Base-by-base conservation (phyloP, 441 rosid genomes). In the Capsella rubella region DNA sequence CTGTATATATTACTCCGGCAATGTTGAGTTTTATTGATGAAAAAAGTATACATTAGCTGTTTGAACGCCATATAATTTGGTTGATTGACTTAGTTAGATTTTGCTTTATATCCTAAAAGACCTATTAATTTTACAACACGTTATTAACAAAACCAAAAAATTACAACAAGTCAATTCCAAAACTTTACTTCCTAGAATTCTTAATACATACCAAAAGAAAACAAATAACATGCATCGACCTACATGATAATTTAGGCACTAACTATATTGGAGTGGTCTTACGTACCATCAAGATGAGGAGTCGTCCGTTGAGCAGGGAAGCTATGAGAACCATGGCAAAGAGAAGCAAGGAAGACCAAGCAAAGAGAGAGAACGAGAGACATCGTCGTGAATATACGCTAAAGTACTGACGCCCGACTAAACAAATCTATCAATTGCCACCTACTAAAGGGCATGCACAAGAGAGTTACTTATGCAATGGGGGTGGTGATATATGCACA, bases 281-380 rank as follows among this genome's bases (percentile, higher is more conserved):
- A 29, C 31, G 31, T 32, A 78, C 81, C 25, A 39, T 78, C 81
- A 59, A 78, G 78, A 78, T 72, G 78, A 61, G 74, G 73, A 61
- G 40, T 18, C 15, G 40, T 18, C 15, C 73, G 29, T 46, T 2
- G 14, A 28, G 61, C 37, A 13, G 35, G 71, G 21, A 60, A 61
- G 78, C 65, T 55, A 13, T 45, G 60, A 60, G 74, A 72, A 12
- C 59, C 73, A 67, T 72, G 52, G n/a, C 49, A 61, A 39, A 72
- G 40, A 11, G 78, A 60, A 27, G 10, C 35, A 21, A 78, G 10
- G 32, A 72, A 39, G 5, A 14, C 55, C 5, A 67, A 53, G 65
- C 78, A 72, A 78, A 78, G 32, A 67, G 65, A 59, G 53, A 58
- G 15, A 60, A 64, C n/a, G 65, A 67, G 55, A 61, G 78, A 60